Conservation (phyloP, 108 stramenopile species). For the Skeletonema menzelii region DNA sequence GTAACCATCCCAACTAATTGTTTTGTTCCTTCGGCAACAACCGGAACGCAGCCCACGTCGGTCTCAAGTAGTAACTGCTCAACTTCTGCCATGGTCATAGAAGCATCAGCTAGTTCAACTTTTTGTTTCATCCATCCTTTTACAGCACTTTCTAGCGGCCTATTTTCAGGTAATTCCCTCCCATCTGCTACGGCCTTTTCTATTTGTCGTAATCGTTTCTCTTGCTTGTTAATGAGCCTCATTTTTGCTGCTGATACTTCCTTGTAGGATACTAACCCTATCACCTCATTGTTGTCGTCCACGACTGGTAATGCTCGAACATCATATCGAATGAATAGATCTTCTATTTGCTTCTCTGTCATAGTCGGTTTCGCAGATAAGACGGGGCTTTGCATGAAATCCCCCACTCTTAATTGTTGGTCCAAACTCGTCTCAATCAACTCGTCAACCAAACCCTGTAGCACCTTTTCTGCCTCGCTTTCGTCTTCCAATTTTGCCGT, state of each 20-base stretch:
- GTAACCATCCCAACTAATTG: constrained; percentile 87
- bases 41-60: constrained; percentile 88
- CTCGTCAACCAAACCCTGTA: constrained; percentile 73
- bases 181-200: constrained; percentile 39
- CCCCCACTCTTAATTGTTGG: constrained; percentile 73
- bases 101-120: constrained; percentile 71
- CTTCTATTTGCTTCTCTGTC: constrained; percentile 87
- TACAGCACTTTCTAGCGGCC: constrained; percentile 64
- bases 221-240: constrained; percentile 60
- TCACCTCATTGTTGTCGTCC: constrained; percentile 78
- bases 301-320: constrained; percentile 89
- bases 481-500: constrained; percentile 75
- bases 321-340: constrained; percentile 80
- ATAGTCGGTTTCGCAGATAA: constrained; percentile 72
- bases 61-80: constrained; percentile 79
- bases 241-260: constrained; percentile 84
- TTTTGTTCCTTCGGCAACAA: constrained; percentile 73
- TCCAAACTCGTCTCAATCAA: constrained; percentile 61
- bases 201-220: constrained; percentile 45
- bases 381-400: constrained; percentile 88
- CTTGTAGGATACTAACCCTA: constrained; percentile 89
- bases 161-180: constrained; percentile 46
- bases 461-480: constrained; percentile 63
- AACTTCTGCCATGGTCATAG: constrained; percentile 81
- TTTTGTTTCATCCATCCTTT: constrained; percentile 94